Evolutionary conservation across 768 basidiomycete species (phyloP), one percentile per base, ranked within the genome.

Genomic region (Russula ochroleuca): DNA sequence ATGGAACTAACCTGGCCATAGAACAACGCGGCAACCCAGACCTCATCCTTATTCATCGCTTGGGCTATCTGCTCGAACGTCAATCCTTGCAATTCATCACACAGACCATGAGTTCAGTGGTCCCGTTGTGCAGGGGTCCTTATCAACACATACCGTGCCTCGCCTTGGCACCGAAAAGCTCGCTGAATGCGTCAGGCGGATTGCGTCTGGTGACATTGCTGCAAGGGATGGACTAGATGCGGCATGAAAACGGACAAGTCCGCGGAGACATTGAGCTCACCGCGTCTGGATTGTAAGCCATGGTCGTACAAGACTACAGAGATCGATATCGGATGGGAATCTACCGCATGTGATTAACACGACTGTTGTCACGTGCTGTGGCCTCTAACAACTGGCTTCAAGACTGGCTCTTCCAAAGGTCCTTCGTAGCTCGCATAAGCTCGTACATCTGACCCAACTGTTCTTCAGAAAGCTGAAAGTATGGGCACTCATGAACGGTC

Each of bases 401-500:
- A n/a, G n/a, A n/a, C n/a, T n/a, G n/a, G n/a, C n/a, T n/a, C 70
- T 87, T 94, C 92, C 91, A 96, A 37, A 96, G 80, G 65, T 88
- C 88, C 71, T 90, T 92, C 0, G 93, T 87, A 2, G 87, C 90
- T 66, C 91, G 87, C 92, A 96, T 94, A 65, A 99, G 81, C 72
- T 98, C 94, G 72, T 97, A 93, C 47, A 99, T 75, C 74, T 98
- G 96, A 1, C 91, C 91, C 5, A 98, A 78, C 72, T 99, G 96
- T 72, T 96, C 93, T 37, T 79, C 74, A 21, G 93, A 94, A 85
- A 95, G 88, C 92, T 94, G 62, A 55, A 59, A 17, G 31, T 59
- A 65, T 48, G 60, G 25, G 43, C 48, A 59, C 43, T 11, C 40
- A 11, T 48, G 43, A 28, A 28, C 17, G 52, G n/a, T 35, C 47